Evolutionary conservation across 495 filamentous ascomycete species (phyloP).

Genomic region (Neurospora tetrasperma): DNA sequence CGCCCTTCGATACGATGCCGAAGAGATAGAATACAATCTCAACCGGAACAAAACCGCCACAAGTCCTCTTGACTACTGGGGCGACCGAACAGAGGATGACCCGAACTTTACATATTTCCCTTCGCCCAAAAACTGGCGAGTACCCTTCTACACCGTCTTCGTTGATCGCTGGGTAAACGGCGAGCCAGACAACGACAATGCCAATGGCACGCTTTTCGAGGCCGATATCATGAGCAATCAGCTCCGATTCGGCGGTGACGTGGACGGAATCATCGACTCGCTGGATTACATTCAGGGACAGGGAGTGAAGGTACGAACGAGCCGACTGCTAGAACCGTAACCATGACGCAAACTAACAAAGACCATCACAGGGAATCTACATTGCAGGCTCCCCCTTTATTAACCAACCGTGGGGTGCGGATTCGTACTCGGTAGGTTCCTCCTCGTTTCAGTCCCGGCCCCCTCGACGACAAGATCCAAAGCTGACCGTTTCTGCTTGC

Average conservation of each 20-base stretch:
- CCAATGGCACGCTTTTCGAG: conserved; percentile 58
- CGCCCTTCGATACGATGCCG: conserved; percentile 46
- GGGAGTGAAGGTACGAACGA: conserved; percentile 47
- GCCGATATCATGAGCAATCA: conserved; percentile 59
- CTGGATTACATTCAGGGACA: conserved; percentile 67
- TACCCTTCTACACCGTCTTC: conserved; percentile 64
- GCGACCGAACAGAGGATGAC: conserved; percentile 36
- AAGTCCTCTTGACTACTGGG: conserved; percentile 51
- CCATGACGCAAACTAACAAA: conserved; percentile 3
- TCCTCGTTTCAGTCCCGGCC: background rate
- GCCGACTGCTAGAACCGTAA: conserved; percentile 4
- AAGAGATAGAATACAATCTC: conserved; percentile 47
- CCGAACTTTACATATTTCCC: conserved; percentile 40
- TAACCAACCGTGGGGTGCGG: conserved; percentile 61
- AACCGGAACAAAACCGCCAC: conserved; percentile 52
- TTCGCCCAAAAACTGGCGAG: conserved; percentile 59
- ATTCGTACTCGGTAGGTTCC: conserved; percentile 43
- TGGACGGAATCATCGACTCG: conserved; percentile 52
- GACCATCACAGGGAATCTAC: conserved; percentile 43
- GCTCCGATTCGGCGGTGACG: conserved; percentile 65
- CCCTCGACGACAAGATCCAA: background rate
- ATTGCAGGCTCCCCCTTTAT: conserved; percentile 59
- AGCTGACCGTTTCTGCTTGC: background rate
- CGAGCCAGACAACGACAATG: conserved; percentile 60
- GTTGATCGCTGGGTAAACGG: conserved; percentile 65